Evolutionary conservation across 306 rosid genomes (phyloP).

Genomic region (Fagus sylvatica): DNA sequence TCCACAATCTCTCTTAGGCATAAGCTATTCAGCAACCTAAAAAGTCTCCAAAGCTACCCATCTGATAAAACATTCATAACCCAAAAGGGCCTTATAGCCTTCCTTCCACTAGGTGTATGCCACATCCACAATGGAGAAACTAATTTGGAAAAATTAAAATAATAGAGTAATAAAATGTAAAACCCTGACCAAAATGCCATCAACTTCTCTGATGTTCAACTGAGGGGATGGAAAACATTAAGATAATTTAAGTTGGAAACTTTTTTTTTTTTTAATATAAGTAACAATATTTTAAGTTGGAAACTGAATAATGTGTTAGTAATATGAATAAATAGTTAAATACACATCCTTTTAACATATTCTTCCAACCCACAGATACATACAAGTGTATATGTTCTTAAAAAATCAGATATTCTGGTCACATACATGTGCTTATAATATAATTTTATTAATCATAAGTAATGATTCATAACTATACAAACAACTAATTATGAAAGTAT

Average conservation of each 20-base stretch:
- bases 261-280: no score
- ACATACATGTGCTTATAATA: neutral
- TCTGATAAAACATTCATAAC: neutral
- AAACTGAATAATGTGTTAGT: neutral
- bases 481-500: neutral
- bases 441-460: neutral
- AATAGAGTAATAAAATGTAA: neutral
- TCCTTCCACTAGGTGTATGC: slow-evolving; percentile 7
- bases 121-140: slow-evolving; percentile 1
- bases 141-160: neutral
- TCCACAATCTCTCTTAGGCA: slow-evolving; percentile 6
- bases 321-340: neutral
- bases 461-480: neutral
- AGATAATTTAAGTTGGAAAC: neutral
- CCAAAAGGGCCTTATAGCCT: slow-evolving; percentile 1
- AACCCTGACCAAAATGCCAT: neutral
- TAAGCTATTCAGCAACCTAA: slow-evolving; percentile 9
- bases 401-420: neutral
- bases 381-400: neutral
- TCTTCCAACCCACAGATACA: neutral
- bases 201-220: neutral
- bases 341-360: neutral
- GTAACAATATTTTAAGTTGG: no score
- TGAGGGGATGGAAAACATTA: neutral
- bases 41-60: neutral